Evolutionary conservation across 176 grass and related monocot species (phyloP).

Genomic region (Typha latifolia): DNA sequence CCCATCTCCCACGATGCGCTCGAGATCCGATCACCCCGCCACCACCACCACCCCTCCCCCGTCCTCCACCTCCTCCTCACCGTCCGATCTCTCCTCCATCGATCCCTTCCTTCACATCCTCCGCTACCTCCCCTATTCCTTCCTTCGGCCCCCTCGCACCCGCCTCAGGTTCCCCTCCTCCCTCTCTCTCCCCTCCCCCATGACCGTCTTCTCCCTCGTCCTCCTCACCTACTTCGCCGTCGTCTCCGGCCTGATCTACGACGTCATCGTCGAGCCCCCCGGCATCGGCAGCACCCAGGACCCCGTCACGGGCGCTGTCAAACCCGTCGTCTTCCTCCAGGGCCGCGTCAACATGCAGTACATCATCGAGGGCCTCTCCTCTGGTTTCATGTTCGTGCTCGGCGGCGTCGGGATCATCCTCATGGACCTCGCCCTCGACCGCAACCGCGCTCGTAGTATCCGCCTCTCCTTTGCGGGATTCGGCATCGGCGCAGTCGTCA

Average conservation of each 20-base stretch:
- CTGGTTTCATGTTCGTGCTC: constrained; percentile 91
- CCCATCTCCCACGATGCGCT: constrained; percentile 13
- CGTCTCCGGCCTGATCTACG: constrained; percentile 84
- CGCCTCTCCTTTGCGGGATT: constrained; percentile 58
- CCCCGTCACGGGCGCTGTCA: constrained; percentile 59
- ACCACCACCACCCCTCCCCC: constrained; percentile 16
- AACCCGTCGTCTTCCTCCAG: constrained; percentile 82
- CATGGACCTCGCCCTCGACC: constrained; percentile 77
- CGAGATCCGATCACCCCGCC: constrained; percentile 45
- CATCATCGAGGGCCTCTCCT: constrained; percentile 98
- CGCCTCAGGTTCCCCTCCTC: constrained; percentile 81
- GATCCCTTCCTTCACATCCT: constrained; percentile 69
- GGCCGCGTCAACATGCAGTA: constrained; percentile 91
- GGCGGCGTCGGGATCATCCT: constrained; percentile 80
- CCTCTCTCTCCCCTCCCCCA: constrained; percentile 65
- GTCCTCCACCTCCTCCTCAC: constrained; percentile 9
- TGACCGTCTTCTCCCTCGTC: constrained; percentile 71
- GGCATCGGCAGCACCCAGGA: constrained; percentile 83
- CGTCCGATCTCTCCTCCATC: constrained; percentile 38
- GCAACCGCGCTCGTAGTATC: constrained; percentile 63
- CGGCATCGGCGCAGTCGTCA: constrained; percentile 43
- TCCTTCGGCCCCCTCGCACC: constrained; percentile 69
- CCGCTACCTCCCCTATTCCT: constrained; percentile 64
- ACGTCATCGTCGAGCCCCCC: constrained; percentile 89
- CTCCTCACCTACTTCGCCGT: constrained; percentile 92